Evolutionary conservation across 1,139 yeast species (phyloP).

Genomic region (Chernovozyma sophiae-reginae): DNA sequence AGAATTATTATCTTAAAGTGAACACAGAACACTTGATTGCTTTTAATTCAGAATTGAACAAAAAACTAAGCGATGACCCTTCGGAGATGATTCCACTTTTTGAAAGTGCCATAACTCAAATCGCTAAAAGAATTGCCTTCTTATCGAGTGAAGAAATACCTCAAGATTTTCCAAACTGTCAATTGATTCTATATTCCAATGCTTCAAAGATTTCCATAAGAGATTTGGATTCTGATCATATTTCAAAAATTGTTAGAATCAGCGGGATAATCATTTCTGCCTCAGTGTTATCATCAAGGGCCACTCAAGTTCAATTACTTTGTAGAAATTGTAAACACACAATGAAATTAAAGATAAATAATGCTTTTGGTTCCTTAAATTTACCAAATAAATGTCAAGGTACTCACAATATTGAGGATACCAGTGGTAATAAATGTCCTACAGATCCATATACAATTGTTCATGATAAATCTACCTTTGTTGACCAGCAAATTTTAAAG

Average conservation of each 20-base stretch:
- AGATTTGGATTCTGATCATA: slow-evolving; percentile 80
- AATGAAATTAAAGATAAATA: slow-evolving; percentile 56
- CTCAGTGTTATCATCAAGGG: slow-evolving; percentile 83
- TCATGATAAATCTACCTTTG: slow-evolving; percentile 87
- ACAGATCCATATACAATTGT: slow-evolving; percentile 89
- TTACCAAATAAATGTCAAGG: slow-evolving; percentile 77
- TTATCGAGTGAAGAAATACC: slow-evolving; percentile 55
- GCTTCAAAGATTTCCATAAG: slow-evolving; percentile 74
- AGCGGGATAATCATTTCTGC: slow-evolving; percentile 94
- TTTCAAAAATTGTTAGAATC: slow-evolving; percentile 83
- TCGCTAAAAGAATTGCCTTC: slow-evolving; percentile 76
- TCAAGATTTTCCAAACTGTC: slow-evolving; percentile 70
- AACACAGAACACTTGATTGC: slow-evolving; percentile 83
- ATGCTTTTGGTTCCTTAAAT: slow-evolving; percentile 76
- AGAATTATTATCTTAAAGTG: slow-evolving; percentile 69
- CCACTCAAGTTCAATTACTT: slow-evolving; percentile 77
- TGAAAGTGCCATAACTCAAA: slow-evolving; percentile 85
- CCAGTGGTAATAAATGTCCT: slow-evolving; percentile 66
- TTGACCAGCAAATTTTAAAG: slow-evolving; percentile 92
- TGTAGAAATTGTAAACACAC: slow-evolving; percentile 89
- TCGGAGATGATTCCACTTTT: slow-evolving; percentile 84
- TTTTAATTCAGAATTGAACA: slow-evolving; percentile 85
- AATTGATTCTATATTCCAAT: slow-evolving; percentile 70
- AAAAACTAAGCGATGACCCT: slow-evolving; percentile 81
- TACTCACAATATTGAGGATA: slow-evolving; percentile 45